A percentile compares a stretch with the other conserved stretches of the same genome.
phyloP scores from a whole-genome alignment of 257 asterid species.

The Nicotiana sylvestris region DNA sequence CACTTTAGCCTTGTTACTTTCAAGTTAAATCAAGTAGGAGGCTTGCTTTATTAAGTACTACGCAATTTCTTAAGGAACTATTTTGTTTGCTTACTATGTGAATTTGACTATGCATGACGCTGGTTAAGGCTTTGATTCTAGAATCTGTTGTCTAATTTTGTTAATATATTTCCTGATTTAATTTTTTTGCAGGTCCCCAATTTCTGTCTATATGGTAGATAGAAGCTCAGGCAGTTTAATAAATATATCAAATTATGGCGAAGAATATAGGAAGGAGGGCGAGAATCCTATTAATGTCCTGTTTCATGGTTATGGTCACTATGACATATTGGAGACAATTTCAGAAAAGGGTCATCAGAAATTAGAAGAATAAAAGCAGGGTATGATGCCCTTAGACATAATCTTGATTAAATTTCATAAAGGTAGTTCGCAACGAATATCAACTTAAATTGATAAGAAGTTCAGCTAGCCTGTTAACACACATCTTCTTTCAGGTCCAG shows the following conservation, averaged over 20 bases:
- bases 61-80: neutral
- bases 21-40: neutral
- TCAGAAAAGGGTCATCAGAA: conserved; percentile 18
- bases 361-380: conserved; percentile 21
- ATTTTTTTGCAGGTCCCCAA: conserved; percentile 53
- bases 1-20: neutral
- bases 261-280: conserved; percentile 49
- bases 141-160: neutral
- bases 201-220: conserved; percentile 64
- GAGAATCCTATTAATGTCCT: conserved; percentile 49
- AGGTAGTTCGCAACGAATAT: conserved; percentile 7
- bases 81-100: neutral
- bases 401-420: conserved; percentile 9
- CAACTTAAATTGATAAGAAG: neutral
- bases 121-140: neutral
- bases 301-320: conserved; percentile 87
- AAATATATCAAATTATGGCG: conserved; percentile 67
- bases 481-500: neutral
- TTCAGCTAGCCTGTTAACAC: conserved; percentile 17
- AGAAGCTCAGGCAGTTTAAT: conserved; percentile 39
- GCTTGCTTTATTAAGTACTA: neutral
- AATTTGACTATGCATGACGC: neutral
- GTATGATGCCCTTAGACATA: conserved; percentile 11
- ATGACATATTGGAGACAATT: conserved; percentile 59
- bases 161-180: neutral